Evolutionary conservation across 768 basidiomycete species (phyloP).

Genomic region (Coprinopsis marcescibilis): DNA sequence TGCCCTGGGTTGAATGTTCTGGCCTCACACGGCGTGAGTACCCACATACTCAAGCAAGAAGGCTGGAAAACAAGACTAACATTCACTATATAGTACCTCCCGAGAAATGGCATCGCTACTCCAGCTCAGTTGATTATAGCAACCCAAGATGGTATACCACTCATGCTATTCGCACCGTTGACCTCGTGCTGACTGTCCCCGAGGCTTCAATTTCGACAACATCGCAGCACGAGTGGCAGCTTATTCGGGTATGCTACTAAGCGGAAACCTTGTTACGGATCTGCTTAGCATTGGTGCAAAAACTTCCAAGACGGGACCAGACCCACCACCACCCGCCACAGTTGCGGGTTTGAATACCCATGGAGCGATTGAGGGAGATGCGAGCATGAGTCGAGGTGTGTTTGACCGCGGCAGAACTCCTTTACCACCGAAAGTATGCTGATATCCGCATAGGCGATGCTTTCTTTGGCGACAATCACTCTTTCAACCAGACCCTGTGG

Average conservation of each 20-base stretch:
- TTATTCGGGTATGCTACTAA: constrained; percentile 15
- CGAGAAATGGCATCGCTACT: constrained; percentile 13
- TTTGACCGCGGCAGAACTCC: too few species aligned
- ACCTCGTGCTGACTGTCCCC: constrained; percentile 7
- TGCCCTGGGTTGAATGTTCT: constrained; percentile 17
- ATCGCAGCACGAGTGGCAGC: constrained; percentile 11
- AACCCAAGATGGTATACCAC: constrained; percentile 13
- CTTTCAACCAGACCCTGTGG: constrained; percentile 18
- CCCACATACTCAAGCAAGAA: too few species aligned
- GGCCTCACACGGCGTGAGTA: constrained; percentile 15
- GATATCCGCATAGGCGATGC: constrained; percentile 4
- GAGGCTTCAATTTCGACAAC: constrained; percentile 18
- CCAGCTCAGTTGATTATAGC: constrained; percentile 14
- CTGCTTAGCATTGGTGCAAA: constrained; percentile 18
- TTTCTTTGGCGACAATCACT: constrained; percentile 17
- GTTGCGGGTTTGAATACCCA: constrained; percentile 18
- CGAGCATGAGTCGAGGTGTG: constrained; percentile 11
- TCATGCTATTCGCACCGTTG: not conserved
- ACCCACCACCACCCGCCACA: constrained; percentile 16
- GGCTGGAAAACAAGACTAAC: not conserved
- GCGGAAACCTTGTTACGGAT: constrained; percentile 16
- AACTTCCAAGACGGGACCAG: constrained; percentile 13
- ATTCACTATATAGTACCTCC: constrained; percentile 17
- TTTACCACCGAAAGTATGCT: not conserved
- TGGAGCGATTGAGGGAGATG: constrained; percentile 17